Evolutionary conservation across 805 yeast genomes (phyloP).

Genomic region (Spencermartinsiella europaea): DNA sequence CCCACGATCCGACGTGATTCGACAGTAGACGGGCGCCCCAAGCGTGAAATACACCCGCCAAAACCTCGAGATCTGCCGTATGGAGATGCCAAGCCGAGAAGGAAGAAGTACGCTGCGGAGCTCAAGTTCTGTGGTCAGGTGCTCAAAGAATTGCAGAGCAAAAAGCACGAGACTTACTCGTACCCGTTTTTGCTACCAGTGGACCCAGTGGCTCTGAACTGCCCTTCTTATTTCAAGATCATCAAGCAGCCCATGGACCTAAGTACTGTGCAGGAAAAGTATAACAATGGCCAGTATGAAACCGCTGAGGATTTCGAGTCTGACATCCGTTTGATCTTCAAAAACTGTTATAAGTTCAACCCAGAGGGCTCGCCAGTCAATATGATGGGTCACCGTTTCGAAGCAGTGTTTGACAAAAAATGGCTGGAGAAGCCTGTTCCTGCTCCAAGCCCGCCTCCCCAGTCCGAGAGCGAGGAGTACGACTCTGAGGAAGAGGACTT

Average conservation of each 20-base stretch:
- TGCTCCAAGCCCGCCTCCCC: constrained; percentile 51
- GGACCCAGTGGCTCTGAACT: constrained; percentile 87
- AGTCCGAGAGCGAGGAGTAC: constrained; percentile 37
- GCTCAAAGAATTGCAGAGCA: constrained; percentile 72
- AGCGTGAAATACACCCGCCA: constrained; percentile 95
- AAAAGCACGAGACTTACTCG: constrained; percentile 77
- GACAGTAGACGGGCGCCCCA: constrained; percentile 70
- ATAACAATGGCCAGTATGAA: constrained; percentile 82
- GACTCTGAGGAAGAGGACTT: constrained; percentile 33
- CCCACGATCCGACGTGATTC: constrained; percentile 73
- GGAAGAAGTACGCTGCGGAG: constrained; percentile 87
- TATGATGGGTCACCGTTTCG: constrained; percentile 89
- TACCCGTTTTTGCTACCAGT: constrained; percentile 93
- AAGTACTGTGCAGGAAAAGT: constrained; percentile 73
- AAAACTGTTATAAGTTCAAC: constrained; percentile 85
- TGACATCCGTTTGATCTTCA: constrained; percentile 78
- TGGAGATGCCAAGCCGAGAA: constrained; percentile 77
- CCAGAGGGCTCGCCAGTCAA: constrained; percentile 97
- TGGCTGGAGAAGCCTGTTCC: constrained; percentile 85
- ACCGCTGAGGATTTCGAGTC: constrained; percentile 80
- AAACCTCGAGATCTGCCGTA: constrained; percentile 89
- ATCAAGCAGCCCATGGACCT: constrained; percentile 95
- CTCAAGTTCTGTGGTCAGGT: constrained; percentile 79
- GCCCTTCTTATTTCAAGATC: constrained; percentile 83
- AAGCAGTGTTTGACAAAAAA: constrained; percentile 75